Base-by-base conservation (phyloP, 257 asterid species). In the Solanum chiquidenum region DNA sequence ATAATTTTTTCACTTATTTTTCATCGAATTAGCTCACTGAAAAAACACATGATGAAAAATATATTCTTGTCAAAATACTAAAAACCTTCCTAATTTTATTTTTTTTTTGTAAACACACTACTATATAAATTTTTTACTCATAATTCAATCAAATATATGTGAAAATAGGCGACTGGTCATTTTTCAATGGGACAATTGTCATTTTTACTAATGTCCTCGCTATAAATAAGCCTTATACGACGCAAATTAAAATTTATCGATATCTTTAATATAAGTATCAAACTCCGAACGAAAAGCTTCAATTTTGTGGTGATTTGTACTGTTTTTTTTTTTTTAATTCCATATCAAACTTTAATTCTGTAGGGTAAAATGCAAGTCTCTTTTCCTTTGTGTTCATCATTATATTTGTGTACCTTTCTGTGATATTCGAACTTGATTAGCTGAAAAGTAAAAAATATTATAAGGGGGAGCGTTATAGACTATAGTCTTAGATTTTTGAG, bases 401-500 rank as follows among this genome's bases (percentile, higher is more conserved):
- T 69, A 85, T 86, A 86, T 89, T 69, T 83, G 20, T 74, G 90
- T 66, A 83, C 88, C 89, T 93, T 90, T 91, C 62, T 86, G 87
- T 87, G 82, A 89, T 55, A 87, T 87, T 87, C 87, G 87, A 91
- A 91, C 88, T 91, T 92, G 85, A 90, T 90, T 86, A 82, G 68
- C 29, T 80, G 20, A 49, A 82, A 82, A 82, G 85, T 46, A 18
- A 90, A 88, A 49, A 89, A 88, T 83, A 76, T 46, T 46, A 90
- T 82, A 82, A 86, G 83, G 71, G 62, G 98, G 96, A 93, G 98
- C 95, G 98, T 86, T 74, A 74, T 35, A 80, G 69, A 9, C 46
- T 85, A 74, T 35, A 80, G 85, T 10, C 35, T 85, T 29, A 29
- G 74, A 85, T 85, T 89, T 83, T 86, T 80, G 20, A 49, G 42